Evolutionary conservation across 306 rosid genomes (phyloP), one percentile per base, ranked within the genome.

Genomic region (Rosa multiflora): DNA sequence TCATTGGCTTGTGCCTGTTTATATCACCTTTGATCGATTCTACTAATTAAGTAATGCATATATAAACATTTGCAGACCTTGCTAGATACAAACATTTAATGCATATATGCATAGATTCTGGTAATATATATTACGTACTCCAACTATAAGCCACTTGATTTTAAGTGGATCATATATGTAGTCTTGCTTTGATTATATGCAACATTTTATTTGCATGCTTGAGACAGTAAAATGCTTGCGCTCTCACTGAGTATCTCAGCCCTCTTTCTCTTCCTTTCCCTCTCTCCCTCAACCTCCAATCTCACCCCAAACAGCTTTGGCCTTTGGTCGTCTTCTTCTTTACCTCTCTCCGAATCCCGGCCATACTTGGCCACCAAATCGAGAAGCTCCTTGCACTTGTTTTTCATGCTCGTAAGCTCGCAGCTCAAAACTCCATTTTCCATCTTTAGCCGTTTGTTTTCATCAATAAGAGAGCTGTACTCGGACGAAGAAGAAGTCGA

Each of bases 251-350:
- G 79, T 81, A 35, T 32, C 44, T 64, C 46, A 14, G 69, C n/a
- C 8, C 70, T 32, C 70, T 64, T 32, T 55, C 91, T 94, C 87
- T 92, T 92, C 55, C 82, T 77, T n/a, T 75, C 88, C 73, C 79
- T 86, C 55, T 89, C 91, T 61, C 93, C 94, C 40, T 79, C 86
- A 84, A 94, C 92, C 42, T 94, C 97, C 43, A 94, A 67, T 62
- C 89, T 91, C 56, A 94, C 99, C 0, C 99, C 99, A 83, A 94
- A 94, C 72, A 94, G 77, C 90, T 86, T 88, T 70, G 95, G 95
- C 82, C 87, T 88, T n/a, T 44, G 67, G 46, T 55, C 55, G 26
- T 35, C 39, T 6, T 42, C 80, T 13, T 83, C 84, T 63, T 87
- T 88, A 23, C 73, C 78, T 43, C 15, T 29, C 67, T 64, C 43